These are phyloP conservation scores for Hanseniaspora uvarum DNA, from an alignment of 1,139 yeast genomes.

Conservation along the genomic window DNA sequence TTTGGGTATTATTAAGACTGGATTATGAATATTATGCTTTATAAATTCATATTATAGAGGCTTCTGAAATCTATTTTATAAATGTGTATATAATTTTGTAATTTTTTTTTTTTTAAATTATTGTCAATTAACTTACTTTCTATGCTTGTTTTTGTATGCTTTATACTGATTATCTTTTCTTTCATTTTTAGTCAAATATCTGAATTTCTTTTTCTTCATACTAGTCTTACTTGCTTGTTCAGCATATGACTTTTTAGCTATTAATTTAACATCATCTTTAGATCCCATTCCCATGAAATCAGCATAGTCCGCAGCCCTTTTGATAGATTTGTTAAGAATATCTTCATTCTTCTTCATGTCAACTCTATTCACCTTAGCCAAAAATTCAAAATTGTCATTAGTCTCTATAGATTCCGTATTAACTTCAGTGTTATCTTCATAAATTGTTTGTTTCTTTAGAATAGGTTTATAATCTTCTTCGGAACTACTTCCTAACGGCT, in stretches of 20 bases:
- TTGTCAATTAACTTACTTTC: conserved; percentile 23
- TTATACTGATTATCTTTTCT: conserved; percentile 59
- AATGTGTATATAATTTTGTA: neutral
- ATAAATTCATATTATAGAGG: neutral
- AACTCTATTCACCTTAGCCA: conserved; percentile 56
- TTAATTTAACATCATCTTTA: conserved; percentile 15
- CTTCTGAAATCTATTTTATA: no score
- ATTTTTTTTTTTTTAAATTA: neutral
- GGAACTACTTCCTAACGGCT: conserved; percentile 21
- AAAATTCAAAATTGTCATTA: conserved; percentile 40
- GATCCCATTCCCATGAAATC: conserved; percentile 43
- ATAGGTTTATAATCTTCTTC: conserved; percentile 32
- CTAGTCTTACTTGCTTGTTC: conserved; percentile 32
- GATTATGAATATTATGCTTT: conserved; percentile 51
- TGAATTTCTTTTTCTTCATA: conserved; percentile 65
- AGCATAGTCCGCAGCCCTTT: conserved; percentile 65
- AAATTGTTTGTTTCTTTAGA: conserved; percentile 34
- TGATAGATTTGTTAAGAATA: conserved; percentile 53
- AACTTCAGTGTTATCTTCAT: conserved; percentile 40
- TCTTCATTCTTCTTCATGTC: conserved; percentile 50
- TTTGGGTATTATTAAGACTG: conserved; percentile 78
- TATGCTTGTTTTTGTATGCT: conserved; percentile 35
- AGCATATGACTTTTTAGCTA: conserved; percentile 34
- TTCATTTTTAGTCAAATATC: conserved; percentile 73
- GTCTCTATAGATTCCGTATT: conserved; percentile 55